Conservation (phyloP, 2,329 filamentous ascomycete species). For the Pseudocercospora macadamiae region DNA sequence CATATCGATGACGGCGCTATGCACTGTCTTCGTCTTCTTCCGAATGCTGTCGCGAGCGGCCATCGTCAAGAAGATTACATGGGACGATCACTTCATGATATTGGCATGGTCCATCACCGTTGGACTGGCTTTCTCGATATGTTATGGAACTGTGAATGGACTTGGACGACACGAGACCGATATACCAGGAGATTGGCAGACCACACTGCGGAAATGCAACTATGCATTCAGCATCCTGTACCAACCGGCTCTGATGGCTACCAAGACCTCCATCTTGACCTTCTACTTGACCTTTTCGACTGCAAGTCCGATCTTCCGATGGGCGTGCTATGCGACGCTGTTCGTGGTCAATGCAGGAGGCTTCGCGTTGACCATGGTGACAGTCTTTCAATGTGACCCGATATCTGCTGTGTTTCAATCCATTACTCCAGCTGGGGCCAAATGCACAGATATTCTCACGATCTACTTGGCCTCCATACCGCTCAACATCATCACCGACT, state of each 20-base stretch:
- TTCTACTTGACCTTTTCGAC: constrained; percentile 86
- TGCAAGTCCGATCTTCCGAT: constrained; percentile 74
- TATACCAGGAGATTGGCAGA: constrained; percentile 56
- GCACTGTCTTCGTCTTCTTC: constrained; percentile 73
- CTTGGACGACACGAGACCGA: constrained; percentile 69
- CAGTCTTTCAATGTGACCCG: constrained; percentile 83
- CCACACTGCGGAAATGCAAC: constrained; percentile 59
- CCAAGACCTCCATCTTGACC: constrained; percentile 88
- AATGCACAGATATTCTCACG: constrained; percentile 64
- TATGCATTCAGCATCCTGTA: constrained; percentile 66
- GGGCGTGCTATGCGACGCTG: constrained; percentile 80
- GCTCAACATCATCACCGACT: constrained; percentile 87
- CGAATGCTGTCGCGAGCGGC: constrained; percentile 72
- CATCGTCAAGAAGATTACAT: constrained; percentile 71
- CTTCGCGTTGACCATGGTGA: constrained; percentile 78
- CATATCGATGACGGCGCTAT: constrained; percentile 67
- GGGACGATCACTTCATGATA: constrained; percentile 82
- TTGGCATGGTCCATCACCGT: constrained; percentile 75
- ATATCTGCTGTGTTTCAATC: constrained; percentile 68
- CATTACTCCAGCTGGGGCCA: constrained; percentile 48
- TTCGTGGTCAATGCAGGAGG: constrained; percentile 78
- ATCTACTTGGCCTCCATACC: constrained; percentile 76
- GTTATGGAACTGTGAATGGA: constrained; percentile 64
- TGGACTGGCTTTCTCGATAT: constrained; percentile 68
- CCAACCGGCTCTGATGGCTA: constrained; percentile 86